Percentiles rank a stretch among this genome's conserved stretches.
Conservation (phyloP, 75 land plant species). For the Cryptomeria japonica region DNA sequence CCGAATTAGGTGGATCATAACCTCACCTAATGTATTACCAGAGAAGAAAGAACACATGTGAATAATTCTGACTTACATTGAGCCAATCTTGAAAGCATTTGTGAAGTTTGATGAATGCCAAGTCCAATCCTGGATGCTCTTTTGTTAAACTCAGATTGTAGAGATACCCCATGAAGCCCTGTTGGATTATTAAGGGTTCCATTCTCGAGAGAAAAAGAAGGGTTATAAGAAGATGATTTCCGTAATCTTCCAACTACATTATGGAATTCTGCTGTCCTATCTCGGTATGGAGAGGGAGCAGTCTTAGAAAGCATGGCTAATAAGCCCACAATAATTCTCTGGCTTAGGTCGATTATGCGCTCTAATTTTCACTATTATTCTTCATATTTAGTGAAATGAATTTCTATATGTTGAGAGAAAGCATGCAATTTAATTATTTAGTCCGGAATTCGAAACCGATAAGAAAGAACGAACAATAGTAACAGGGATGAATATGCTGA, state of each 20-base stretch:
- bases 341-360: not conserved
- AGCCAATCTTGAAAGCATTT: conserved; percentile 64
- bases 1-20: too few species aligned
- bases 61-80: conserved; percentile 36
- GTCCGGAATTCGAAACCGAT: too few species aligned
- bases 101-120: conserved; percentile 67
- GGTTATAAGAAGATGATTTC: conserved; percentile 8
- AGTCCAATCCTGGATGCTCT: conserved; percentile 66
- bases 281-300: conserved; percentile 32
- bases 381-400: not conserved
- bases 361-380: not conserved
- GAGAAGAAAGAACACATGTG: too few species aligned
- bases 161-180: conserved; percentile 5
- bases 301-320: not conserved
- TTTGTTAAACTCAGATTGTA: conserved; percentile 75
- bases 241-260: conserved; percentile 28
- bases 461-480: too few species aligned
- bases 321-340: not conserved
- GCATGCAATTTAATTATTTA: too few species aligned
- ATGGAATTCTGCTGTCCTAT: conserved; percentile 54
- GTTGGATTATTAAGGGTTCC: conserved; percentile 10
- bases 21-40: too few species aligned
- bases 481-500: too few species aligned
- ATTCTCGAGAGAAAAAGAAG: not conserved
- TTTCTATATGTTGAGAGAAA: not conserved